Evolutionary conservation across 208 protist genomes (phyloP).

Genomic region (Herpetomonas samuelpessoai): DNA sequence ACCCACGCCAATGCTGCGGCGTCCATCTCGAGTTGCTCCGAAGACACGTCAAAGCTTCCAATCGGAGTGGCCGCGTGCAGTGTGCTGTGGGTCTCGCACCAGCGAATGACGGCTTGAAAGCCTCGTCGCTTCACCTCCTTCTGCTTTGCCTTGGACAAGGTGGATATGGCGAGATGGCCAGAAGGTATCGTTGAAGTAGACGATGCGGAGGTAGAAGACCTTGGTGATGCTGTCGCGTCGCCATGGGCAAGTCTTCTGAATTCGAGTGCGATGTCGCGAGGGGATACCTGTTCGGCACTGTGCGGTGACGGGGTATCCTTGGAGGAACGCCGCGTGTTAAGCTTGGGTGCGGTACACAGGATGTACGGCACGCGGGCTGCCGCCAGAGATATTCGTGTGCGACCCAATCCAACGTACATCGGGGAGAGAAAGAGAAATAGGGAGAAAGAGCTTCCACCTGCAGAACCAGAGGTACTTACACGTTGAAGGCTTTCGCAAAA

Average conservation of each 20-base stretch:
- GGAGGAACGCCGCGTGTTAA: neutral
- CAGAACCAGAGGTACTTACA: too few species aligned
- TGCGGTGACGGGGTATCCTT: neutral
- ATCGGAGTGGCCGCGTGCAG: slow-evolving; percentile 14
- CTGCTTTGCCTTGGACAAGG: slow-evolving; percentile 3
- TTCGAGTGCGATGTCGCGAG: too few species aligned
- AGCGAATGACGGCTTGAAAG: slow-evolving; percentile 60
- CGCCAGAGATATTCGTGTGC: neutral
- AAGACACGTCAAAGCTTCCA: neutral
- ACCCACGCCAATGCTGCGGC: slow-evolving; percentile 58
- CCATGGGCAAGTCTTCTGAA: too few species aligned
- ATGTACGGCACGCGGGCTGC: neutral
- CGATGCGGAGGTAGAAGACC: neutral
- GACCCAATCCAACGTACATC: too few species aligned
- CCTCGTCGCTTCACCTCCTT: slow-evolving; percentile 46
- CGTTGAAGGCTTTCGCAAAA: too few species aligned
- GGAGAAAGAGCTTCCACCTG: too few species aligned
- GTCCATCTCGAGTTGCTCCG: slow-evolving; percentile 17
- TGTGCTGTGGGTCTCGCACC: slow-evolving; percentile 67
- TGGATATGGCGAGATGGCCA: too few species aligned
- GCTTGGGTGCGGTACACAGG: neutral
- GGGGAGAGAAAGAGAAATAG: too few species aligned
- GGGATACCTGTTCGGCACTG: too few species aligned
- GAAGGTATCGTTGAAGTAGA: neutral
- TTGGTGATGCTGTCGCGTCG: neutral